phyloP scores from a whole-genome alignment of 805 yeast genomes.

The Monosporozyma aerobia region DNA sequence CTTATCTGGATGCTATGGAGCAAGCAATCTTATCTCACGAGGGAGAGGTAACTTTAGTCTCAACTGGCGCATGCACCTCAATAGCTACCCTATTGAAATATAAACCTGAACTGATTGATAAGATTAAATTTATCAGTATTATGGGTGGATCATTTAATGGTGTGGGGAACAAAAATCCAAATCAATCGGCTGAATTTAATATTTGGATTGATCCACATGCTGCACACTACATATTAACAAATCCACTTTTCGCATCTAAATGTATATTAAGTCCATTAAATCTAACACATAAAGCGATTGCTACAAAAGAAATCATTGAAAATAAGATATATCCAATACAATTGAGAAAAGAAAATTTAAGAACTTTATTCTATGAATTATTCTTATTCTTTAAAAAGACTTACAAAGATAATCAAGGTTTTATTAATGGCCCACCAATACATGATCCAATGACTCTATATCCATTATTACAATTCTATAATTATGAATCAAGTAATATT shows the following conservation, averaged over 20 bases:
- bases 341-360: conserved; percentile 33
- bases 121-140: conserved; percentile 47
- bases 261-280: conserved; percentile 56
- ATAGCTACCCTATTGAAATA: conserved; percentile 45
- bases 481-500: conserved; percentile 17
- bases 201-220: conserved; percentile 70
- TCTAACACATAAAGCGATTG: conserved; percentile 55
- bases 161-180: conserved; percentile 40
- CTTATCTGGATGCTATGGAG: conserved; percentile 35
- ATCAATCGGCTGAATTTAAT: conserved; percentile 64
- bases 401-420: conserved; percentile 35
- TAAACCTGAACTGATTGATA: conserved; percentile 44
- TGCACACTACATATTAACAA: conserved; percentile 47
- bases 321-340: conserved; percentile 29
- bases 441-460: conserved; percentile 74
- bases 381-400: conserved; percentile 42
- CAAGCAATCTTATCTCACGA: conserved; percentile 36
- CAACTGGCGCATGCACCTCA: conserved; percentile 75
- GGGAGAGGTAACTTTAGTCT: conserved; percentile 50
- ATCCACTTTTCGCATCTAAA: conserved; percentile 38
- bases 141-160: conserved; percentile 62
- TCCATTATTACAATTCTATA: conserved; percentile 41
- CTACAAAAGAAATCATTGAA: conserved; percentile 33
- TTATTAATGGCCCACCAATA: conserved; percentile 56
- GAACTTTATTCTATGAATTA: conserved; percentile 47